A percentile compares a stretch with the other conserved stretches of the same genome.
These are phyloP conservation scores for Rhodotorula taiwanensis DNA, from an alignment of 768 basidiomycete species.

Conservation along the genomic window DNA sequence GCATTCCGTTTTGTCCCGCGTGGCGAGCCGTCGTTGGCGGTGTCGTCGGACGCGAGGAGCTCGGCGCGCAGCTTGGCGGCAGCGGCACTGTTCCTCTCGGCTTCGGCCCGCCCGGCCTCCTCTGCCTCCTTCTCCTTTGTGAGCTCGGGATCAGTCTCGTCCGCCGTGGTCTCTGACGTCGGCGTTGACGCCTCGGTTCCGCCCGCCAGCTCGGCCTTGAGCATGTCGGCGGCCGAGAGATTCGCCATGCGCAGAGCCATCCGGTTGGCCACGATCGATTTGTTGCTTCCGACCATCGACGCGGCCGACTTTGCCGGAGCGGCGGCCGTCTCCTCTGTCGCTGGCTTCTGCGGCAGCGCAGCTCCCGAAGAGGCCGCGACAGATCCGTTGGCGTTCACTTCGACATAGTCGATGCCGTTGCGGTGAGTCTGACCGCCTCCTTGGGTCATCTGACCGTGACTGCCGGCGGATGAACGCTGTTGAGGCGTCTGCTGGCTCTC, in stretches of 20 bases:
- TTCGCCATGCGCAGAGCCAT: slow-evolving; percentile 88
- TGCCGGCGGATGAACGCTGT: slow-evolving; percentile 19
- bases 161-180: slow-evolving; percentile 26
- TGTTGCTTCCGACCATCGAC: slow-evolving; percentile 81
- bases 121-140: slow-evolving; percentile 34
- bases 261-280: slow-evolving; percentile 59
- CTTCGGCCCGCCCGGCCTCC: slow-evolving; percentile 16
- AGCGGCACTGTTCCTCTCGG: slow-evolving; percentile 20
- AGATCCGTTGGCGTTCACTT: slow-evolving; percentile 21
- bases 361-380: neutral
- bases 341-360: slow-evolving; percentile 23
- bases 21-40: slow-evolving; percentile 26
- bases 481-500: slow-evolving; percentile 22
- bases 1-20: slow-evolving; percentile 51
- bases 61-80: slow-evolving; percentile 28
- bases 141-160: slow-evolving; percentile 34
- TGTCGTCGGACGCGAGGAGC: neutral
- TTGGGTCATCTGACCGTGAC: slow-evolving; percentile 25
- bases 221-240: slow-evolving; percentile 86
- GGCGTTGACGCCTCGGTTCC: neutral
- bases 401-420: slow-evolving; percentile 33
- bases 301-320: slow-evolving; percentile 22
- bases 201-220: slow-evolving; percentile 75
- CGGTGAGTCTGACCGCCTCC: slow-evolving; percentile 21
- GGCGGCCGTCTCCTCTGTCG: neutral